Conservation (phyloP, 2,329 filamentous ascomycete species). For the Paecilomyces dactylethromorphus region DNA sequence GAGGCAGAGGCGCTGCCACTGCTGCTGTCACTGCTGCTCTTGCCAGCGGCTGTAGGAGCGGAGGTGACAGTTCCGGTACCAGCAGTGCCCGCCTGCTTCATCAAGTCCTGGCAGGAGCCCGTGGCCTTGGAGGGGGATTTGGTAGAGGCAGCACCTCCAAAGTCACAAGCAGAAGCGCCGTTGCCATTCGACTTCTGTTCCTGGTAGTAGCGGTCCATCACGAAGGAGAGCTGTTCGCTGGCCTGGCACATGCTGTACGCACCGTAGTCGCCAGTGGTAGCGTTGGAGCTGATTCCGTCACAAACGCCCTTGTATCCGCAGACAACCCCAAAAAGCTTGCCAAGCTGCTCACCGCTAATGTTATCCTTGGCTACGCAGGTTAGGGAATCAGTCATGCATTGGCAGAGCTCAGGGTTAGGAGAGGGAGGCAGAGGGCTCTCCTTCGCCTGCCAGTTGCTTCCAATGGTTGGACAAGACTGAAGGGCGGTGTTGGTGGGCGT, state of each 20-base stretch:
- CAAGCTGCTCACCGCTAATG: conserved; percentile 54
- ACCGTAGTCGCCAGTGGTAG: conserved; percentile 37
- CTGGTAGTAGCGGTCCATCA: conserved; percentile 42
- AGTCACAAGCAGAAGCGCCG: conserved; percentile 36
- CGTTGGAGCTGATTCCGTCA: conserved; percentile 33
- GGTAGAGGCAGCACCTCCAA: conserved; percentile 35
- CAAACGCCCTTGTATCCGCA: conserved; percentile 32
- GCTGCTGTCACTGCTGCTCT: conserved; percentile 10
- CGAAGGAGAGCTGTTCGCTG: conserved; percentile 40
- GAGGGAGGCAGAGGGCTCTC: conserved; percentile 65
- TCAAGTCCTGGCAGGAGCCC: conserved; percentile 27
- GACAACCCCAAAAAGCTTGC: conserved; percentile 58
- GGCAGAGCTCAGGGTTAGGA: conserved; percentile 72
- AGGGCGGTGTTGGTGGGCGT: conserved; percentile 63
- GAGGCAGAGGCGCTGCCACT: conserved; percentile 9
- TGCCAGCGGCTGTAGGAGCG: conserved; percentile 22
- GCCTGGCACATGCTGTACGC: conserved; percentile 43
- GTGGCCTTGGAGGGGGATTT: conserved; percentile 24
- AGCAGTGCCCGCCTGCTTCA: conserved; percentile 32
- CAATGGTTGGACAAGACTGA: conserved; percentile 62
- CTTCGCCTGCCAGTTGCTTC: conserved; percentile 62
- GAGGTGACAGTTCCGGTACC: conserved; percentile 35
- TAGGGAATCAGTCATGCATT: conserved; percentile 74
- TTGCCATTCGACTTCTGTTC: conserved; percentile 27
- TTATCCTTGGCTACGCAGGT: conserved; percentile 60